Evolutionary conservation across 2,329 filamentous ascomycete species (phyloP), one percentile per base, ranked within the genome.

Genomic region (Cryphonectria parasitica): DNA sequence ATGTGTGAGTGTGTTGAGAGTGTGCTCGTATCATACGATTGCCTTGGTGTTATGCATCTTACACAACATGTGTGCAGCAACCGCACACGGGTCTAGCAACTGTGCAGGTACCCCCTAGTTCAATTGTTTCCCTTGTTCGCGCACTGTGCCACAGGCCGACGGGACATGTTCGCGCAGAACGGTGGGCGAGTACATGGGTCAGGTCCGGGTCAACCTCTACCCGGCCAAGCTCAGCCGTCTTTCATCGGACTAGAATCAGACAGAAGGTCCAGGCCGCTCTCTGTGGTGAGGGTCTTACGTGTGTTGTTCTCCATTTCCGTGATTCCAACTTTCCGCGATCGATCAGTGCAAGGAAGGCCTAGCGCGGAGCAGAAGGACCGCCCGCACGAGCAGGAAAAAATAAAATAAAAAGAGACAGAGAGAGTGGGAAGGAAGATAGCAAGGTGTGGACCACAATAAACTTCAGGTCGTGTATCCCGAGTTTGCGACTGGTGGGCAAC

Each of bases 391-490:
- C 25, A 58, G 67, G 54, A 41, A 31, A 5, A 1, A n/a, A n/a
- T n/a, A n/a, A n/a, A n/a, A n/a, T n/a, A n/a, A n/a, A 49, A 41
- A 43, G 15, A 43, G 41, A 49, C 1, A 39, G 1, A n/a, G 45
- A 43, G 13, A 43, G 41, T 5, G 41, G 17, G 15, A 49, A 6
- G 45, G 45, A n/a, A n/a, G 45, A 49, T n/a, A 19, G 45, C 19
- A 19, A 19, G 8, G 45, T 49, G 31, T 56, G 63, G 56, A 34
- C 58, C 43, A 64, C 56, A 67, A 66, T 70, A 45, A 61, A 28
- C 70, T 64, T 68, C 62, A 68, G 58, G 66, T 58, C 62, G 69
- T 72, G 71, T 68, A 68, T 71, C 66, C 66, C 49, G 69, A 71
- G 17, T 61, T 66, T 72, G 71, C 69, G 71, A 68, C 71, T 68